Conservation (phyloP, 2,329 filamentous ascomycete species). For the Ophiostoma ulmi region DNA sequence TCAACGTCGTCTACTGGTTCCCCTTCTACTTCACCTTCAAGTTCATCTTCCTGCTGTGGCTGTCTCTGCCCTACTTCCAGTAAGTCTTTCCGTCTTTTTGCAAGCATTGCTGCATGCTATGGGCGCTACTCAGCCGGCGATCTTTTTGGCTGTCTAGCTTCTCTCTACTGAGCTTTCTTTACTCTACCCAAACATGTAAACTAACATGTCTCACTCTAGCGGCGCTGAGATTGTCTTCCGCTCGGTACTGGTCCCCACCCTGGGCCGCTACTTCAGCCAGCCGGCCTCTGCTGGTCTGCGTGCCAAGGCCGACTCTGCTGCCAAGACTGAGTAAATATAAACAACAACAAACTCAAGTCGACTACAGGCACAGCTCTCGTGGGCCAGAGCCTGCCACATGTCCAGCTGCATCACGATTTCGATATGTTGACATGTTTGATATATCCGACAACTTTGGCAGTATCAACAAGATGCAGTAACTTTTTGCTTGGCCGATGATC, state of each 20-base stretch:
- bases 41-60: slow-evolving; percentile 95
- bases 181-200: not conserved
- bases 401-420: not conserved
- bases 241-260: slow-evolving; percentile 85
- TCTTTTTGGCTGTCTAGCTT: not conserved
- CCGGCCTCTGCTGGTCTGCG: slow-evolving; percentile 75
- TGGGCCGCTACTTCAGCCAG: slow-evolving; percentile 81
- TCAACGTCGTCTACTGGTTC: slow-evolving; percentile 89
- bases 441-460: not conserved
- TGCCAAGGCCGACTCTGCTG: slow-evolving; percentile 74
- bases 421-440: not conserved
- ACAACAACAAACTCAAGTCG: slow-evolving; percentile 10
- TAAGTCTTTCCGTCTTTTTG: slow-evolving; percentile 46
- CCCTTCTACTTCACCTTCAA: slow-evolving; percentile 99
- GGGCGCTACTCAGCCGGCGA: not conserved
- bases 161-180: not conserved
- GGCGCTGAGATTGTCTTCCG: slow-evolving; percentile 96
- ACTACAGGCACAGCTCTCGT: slow-evolving; percentile 12
- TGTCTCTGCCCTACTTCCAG: slow-evolving; percentile 90
- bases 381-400: slow-evolving; percentile 9
- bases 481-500: not conserved
- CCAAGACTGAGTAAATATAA: slow-evolving; percentile 62
- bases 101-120: not conserved
- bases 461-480: not conserved
- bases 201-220: slow-evolving; percentile 44